These are phyloP conservation scores for Typha latifolia DNA, from an alignment of 176 grass and related monocot species.

Conservation along the genomic window DNA sequence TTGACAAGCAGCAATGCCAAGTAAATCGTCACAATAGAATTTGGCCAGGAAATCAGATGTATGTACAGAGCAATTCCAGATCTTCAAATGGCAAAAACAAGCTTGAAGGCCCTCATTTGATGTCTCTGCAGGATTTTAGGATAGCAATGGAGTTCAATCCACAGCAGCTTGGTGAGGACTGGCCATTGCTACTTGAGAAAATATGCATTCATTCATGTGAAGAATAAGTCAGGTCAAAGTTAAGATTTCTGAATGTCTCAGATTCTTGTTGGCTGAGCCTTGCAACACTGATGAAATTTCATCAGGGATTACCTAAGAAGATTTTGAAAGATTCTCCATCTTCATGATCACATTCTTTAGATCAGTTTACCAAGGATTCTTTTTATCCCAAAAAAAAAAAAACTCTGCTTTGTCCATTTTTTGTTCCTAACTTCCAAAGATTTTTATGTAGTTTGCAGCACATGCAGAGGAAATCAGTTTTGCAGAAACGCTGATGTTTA, in stretches of 20 bases:
- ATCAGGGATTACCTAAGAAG: not conserved
- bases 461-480: no score
- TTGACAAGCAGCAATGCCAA: slow-evolving; percentile 26
- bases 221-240: slow-evolving; percentile 43
- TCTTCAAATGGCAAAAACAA: slow-evolving; percentile 24
- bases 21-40: slow-evolving; percentile 31
- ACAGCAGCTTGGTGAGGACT: slow-evolving; percentile 69
- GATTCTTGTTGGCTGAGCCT: no score
- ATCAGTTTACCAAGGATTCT: no score
- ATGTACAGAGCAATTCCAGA: slow-evolving; percentile 32
- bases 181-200: slow-evolving; percentile 84
- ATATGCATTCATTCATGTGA: slow-evolving; percentile 60
- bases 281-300: not conserved
- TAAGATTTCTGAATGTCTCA: not conserved
- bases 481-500: no score
- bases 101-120: slow-evolving; percentile 7
- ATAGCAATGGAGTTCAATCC: slow-evolving; percentile 92
- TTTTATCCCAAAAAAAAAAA: no score
- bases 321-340: no score
- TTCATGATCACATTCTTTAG: no score
- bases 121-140: slow-evolving; percentile 70
- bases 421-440: no score
- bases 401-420: no score
- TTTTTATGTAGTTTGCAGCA: no score
- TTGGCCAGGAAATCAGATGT: slow-evolving; percentile 36